These are phyloP conservation scores for Pirum gemmata DNA, from an alignment of 78 protist species.

Conservation along the genomic window DNA sequence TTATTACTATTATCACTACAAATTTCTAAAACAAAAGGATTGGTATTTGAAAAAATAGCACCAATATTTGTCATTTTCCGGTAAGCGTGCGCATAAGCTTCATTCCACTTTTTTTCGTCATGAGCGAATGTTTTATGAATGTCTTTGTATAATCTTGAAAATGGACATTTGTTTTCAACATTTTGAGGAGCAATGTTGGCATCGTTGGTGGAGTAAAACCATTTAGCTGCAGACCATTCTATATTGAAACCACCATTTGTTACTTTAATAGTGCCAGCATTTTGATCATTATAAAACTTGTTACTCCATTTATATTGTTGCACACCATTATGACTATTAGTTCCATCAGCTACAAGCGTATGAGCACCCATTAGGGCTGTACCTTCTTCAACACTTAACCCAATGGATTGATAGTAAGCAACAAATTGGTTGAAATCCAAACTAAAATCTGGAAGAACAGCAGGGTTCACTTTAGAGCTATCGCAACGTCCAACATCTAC, in stretches of 20 bases:
- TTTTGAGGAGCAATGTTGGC: neutral
- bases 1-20: no score
- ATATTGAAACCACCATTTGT: no score
- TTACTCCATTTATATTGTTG: constrained; percentile 5
- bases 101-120: neutral
- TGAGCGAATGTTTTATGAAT: neutral
- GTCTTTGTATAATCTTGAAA: neutral
- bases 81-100: neutral
- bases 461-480: neutral
- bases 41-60: neutral
- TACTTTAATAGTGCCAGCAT: neutral
- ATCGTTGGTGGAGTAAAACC: no score
- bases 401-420: neutral
- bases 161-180: neutral
- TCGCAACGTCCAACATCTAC: neutral
- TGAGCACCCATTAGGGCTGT: constrained; percentile 10
- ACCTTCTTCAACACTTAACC: neutral
- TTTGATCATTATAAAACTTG: neutral
- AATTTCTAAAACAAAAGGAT: no score
- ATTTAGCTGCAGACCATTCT: no score
- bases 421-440: neutral
- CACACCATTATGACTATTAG: neutral
- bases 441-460: neutral
- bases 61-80: neutral
- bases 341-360: neutral